Evolutionary conservation across 345 rosid genomes (phyloP).

Genomic region (Geranium brycei): DNA sequence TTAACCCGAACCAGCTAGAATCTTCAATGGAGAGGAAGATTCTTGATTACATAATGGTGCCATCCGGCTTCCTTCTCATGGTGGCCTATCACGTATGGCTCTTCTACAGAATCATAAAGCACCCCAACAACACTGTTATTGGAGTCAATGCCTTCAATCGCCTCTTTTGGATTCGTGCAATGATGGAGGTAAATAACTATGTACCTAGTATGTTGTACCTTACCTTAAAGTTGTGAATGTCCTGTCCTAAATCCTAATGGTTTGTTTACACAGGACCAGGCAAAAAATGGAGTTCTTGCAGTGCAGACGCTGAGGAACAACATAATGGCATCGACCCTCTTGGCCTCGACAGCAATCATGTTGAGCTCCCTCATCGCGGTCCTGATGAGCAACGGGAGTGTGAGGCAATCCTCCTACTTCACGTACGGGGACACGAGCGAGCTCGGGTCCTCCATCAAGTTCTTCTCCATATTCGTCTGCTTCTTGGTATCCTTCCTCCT

Average conservation of each 20-base stretch:
- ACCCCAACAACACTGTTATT: slow-evolving; percentile 57
- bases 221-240: too few species aligned
- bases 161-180: slow-evolving; percentile 75
- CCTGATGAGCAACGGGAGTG: slow-evolving; percentile 32
- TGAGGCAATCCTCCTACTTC: slow-evolving; percentile 22
- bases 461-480: slow-evolving; percentile 52
- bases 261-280: slow-evolving; percentile 28
- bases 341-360: slow-evolving; percentile 80
- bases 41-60: slow-evolving; percentile 56
- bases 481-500: slow-evolving; percentile 57
- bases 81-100: slow-evolving; percentile 62
- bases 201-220: too few species aligned
- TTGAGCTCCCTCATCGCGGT: slow-evolving; percentile 64
- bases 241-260: too few species aligned
- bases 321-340: slow-evolving; percentile 86
- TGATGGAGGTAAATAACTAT: slow-evolving; percentile 59
- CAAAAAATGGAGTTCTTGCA: slow-evolving; percentile 69
- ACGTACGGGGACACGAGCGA: slow-evolving; percentile 46
- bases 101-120: slow-evolving; percentile 36
- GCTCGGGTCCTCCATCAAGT: slow-evolving; percentile 32
- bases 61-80: slow-evolving; percentile 45
- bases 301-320: slow-evolving; percentile 83
- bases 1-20: background rate
- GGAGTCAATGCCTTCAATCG: slow-evolving; percentile 76
- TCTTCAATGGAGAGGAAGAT: slow-evolving; percentile 31